Evolutionary conservation across 2,329 filamentous ascomycete species (phyloP).

Genomic region (Cadophora sp.): DNA sequence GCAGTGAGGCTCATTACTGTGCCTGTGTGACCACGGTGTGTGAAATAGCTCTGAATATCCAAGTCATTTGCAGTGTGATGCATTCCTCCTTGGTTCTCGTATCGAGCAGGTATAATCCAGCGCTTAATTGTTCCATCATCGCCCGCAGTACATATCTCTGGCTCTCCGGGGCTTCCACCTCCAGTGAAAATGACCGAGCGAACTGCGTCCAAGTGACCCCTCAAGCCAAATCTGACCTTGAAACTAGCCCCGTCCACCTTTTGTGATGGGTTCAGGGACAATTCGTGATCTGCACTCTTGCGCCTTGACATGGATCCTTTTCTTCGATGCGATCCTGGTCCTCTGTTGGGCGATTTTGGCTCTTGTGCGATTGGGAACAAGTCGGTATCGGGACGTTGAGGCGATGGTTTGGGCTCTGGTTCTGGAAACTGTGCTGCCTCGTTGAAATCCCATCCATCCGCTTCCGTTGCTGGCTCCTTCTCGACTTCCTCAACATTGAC

Average conservation of each 20-base stretch:
- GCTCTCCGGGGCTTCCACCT: constrained; percentile 92
- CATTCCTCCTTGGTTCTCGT: constrained; percentile 65
- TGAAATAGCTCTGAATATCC: constrained; percentile 93
- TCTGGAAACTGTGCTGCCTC: constrained; percentile 71
- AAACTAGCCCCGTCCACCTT: constrained; percentile 79
- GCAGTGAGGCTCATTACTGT: constrained; percentile 86
- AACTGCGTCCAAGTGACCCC: constrained; percentile 93
- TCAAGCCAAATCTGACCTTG: constrained; percentile 89
- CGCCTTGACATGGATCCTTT: constrained; percentile 81
- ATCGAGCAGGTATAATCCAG: constrained; percentile 89
- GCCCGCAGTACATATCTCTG: constrained; percentile 94
- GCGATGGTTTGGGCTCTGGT: constrained; percentile 55
- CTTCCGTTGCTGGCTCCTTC: constrained; percentile 58
- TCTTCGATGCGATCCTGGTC: constrained; percentile 73
- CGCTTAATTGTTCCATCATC: constrained; percentile 97
- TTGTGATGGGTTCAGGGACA: constrained; percentile 59
- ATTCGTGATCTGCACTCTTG: constrained; percentile 71
- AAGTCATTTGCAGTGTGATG: constrained; percentile 66
- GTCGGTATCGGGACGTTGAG: constrained; percentile 83
- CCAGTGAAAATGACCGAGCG: constrained; percentile 96
- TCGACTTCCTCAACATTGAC: constrained; percentile 52
- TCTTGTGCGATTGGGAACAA: constrained; percentile 84
- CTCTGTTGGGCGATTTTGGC: constrained; percentile 80
- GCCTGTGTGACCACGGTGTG: constrained; percentile 91
- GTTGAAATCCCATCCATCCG: constrained; percentile 93